Evolutionary conservation across 495 filamentous ascomycete genomes (phyloP).

Genomic region (Annulohypoxylon moriforme): DNA sequence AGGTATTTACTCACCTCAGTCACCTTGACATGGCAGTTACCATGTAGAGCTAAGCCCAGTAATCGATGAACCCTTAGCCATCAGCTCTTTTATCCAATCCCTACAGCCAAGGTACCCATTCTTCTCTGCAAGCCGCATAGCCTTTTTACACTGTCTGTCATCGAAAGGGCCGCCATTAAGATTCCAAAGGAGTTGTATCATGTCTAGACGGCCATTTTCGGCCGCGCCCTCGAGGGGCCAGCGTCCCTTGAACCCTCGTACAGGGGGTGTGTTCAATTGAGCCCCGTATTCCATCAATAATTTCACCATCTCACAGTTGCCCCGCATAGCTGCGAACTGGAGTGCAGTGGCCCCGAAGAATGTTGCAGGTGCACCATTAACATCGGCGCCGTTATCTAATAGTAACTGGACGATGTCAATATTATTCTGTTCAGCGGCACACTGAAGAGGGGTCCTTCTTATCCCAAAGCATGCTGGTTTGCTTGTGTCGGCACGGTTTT

Average conservation of each 20-base stretch:
- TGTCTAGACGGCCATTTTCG: background rate
- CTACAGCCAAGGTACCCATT: background rate
- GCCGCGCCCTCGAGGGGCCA: background rate
- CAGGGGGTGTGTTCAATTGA: background rate
- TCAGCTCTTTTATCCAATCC: background rate
- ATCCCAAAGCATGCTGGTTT: background rate
- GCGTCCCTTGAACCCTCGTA: background rate
- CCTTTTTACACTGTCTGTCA: background rate
- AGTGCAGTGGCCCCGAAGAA: background rate
- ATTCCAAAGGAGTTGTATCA: background rate
- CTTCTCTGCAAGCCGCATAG: background rate
- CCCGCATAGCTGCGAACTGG: background rate
- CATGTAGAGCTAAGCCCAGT: too few species aligned
- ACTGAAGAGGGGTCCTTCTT: background rate
- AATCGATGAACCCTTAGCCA: too few species aligned
- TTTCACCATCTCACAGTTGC: background rate
- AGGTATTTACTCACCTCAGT: too few species aligned
- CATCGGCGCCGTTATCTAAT: background rate
- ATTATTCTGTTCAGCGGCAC: background rate
- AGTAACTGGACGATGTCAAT: background rate
- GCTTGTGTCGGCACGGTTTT: background rate
- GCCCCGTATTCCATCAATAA: background rate
- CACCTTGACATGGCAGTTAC: too few species aligned
- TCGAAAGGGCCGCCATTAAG: background rate
- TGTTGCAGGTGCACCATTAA: background rate